Evolutionary conservation across 768 basidiomycete genomes (phyloP).

Genomic region (Pisolithus microcarpus): DNA sequence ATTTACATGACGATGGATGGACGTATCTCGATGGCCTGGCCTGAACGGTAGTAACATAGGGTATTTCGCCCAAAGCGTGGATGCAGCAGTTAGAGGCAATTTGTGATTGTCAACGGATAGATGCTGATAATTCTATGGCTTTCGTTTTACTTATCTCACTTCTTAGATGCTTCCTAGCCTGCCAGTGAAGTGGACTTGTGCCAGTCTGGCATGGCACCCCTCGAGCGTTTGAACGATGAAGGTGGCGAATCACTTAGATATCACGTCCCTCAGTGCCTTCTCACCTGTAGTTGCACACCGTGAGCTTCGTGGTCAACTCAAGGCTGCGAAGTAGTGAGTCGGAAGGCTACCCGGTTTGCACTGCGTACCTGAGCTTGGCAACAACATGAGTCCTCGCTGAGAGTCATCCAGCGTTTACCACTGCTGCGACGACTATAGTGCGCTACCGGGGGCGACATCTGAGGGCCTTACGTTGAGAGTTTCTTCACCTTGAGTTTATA

Average conservation of each 20-base stretch:
- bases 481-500: constrained; percentile 13
- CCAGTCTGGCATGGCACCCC: constrained; percentile 6
- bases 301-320: too few species aligned
- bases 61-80: constrained; percentile 84
- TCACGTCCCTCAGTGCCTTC: too few species aligned
- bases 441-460: constrained; percentile 9
- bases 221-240: too few species aligned
- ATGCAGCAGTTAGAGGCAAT: constrained; percentile 72
- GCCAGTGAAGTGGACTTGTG: not conserved
- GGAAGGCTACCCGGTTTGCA: not conserved
- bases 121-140: constrained; percentile 9
- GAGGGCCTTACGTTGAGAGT: constrained; percentile 22
- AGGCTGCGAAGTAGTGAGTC: constrained; percentile 1
- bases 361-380: not conserved
- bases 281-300: too few species aligned
- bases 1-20: constrained; percentile 94
- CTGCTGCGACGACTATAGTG: constrained; percentile 25
- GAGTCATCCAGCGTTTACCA: constrained; percentile 27
- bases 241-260: too few species aligned
- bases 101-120: constrained; percentile 40
- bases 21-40: constrained; percentile 90
- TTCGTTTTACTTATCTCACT: not conserved
- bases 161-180: not conserved
- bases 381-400: constrained; percentile 17
- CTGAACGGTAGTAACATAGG: constrained; percentile 78